phyloP scores from a whole-genome alignment of 768 basidiomycete genomes.

The Plicaturopsis crispa region DNA sequence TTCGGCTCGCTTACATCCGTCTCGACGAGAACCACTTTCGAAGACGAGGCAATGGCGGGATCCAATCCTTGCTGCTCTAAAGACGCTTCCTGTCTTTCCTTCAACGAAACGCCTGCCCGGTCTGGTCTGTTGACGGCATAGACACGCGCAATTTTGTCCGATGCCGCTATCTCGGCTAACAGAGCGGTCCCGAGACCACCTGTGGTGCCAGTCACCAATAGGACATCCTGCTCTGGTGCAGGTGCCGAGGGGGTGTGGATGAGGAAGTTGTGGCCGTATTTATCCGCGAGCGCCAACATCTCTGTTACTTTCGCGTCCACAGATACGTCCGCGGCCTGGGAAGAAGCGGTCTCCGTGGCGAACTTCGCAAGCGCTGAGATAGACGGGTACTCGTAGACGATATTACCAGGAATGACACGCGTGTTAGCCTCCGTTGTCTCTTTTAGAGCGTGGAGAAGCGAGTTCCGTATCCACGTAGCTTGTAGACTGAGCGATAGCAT shows the following conservation, averaged over 20 bases:
- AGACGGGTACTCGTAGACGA: slow-evolving; percentile 21
- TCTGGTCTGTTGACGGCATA: slow-evolving; percentile 21
- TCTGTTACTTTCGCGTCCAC: background rate
- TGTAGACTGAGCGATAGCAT: slow-evolving; percentile 29
- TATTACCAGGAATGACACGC: slow-evolving; percentile 10
- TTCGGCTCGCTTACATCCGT: slow-evolving; percentile 13
- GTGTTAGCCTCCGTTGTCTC: slow-evolving; percentile 11
- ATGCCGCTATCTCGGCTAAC: slow-evolving; percentile 14
- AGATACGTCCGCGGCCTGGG: background rate
- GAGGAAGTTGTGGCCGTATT: slow-evolving; percentile 9
- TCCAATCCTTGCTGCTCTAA: slow-evolving; percentile 24
- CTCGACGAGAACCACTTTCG: slow-evolving; percentile 26
- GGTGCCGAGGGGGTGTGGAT: slow-evolving; percentile 1
- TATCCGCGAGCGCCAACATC: slow-evolving; percentile 6
- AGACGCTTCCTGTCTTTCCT: slow-evolving; percentile 17
- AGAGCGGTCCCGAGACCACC: slow-evolving; percentile 23
- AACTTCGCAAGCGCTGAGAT: slow-evolving; percentile 14
- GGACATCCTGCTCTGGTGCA: slow-evolving; percentile 9
- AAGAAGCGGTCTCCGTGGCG: background rate
- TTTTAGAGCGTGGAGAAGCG: slow-evolving; percentile 15
- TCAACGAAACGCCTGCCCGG: slow-evolving; percentile 9
- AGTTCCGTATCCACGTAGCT: slow-evolving; percentile 28
- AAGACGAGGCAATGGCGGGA: slow-evolving; percentile 14
- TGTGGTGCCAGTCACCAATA: slow-evolving; percentile 28
- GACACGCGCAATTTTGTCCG: slow-evolving; percentile 12